Base-by-base conservation (phyloP, 2,329 filamentous ascomycete species). In the Sporothrix protearum region DNA sequence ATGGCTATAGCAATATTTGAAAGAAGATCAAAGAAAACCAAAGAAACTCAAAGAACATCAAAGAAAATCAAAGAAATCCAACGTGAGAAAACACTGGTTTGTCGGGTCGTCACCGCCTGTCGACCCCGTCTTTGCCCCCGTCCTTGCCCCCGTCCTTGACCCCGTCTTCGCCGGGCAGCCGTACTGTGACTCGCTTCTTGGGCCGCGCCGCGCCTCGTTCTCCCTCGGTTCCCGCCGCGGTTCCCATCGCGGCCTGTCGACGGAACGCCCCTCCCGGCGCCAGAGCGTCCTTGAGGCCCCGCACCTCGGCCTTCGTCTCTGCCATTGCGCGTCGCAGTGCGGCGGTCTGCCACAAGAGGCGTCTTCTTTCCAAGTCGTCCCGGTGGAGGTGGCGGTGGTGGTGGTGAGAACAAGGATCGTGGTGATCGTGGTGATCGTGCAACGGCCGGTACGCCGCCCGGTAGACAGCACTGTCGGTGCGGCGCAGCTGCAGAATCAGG, bases 381-480 rank as follows among this genome's bases (percentile, higher is more conserved):
- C 45, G 1, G n/a, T 47, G 22, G 8, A n/a, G 9, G 33, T n/a
- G 6, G n/a, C 28, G 14, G 19, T 36, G 51, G 36, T 49, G 25
- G 10, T 36, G 64, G 33, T 36, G 33, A 36, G n/a, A n/a, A n/a
- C n/a, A n/a, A n/a, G n/a, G n/a, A 7, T 25, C 45, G 28, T 68
- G 49, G 25, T 68, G 63, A 45, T 45, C 8, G 6, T 45, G 14
- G 42, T 47, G 42, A 47, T 47, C 9, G 10, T 49, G 22, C 14
- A 59, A n/a, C 3, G 57, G 71, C 28, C 59, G 71, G 67, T 70
- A 61, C 28, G 70, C n/a, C 14, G 61, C 36, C 3, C 68, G 71
- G 49, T 70, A 70, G 14, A 72, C 59, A n/a, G 51, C 22, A 28
- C 68, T 63, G 61, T 73, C 73, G 0, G 71, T 71, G 8, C 45